Percentiles rank a stretch among this genome's conserved stretches.
These are phyloP conservation scores for Rauvolfia tetraphylla DNA, from an alignment of 257 asterid genomes.

Conservation along the genomic window DNA sequence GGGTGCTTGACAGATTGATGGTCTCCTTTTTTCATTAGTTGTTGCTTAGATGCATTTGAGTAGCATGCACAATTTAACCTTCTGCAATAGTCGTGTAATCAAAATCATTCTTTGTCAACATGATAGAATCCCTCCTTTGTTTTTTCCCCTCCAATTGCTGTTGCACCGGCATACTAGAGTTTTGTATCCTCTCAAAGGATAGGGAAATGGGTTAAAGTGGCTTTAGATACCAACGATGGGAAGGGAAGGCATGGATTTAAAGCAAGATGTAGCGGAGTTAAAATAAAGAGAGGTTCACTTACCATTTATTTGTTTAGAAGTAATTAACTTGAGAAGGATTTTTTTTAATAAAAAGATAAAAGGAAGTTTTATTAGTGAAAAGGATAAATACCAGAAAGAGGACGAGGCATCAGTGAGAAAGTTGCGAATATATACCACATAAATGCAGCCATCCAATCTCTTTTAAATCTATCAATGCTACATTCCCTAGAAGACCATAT, in stretches of 20 bases:
- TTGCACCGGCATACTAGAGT: too few species aligned
- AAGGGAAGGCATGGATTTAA: background rate
- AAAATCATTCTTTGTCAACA: background rate
- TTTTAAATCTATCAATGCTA: too few species aligned
- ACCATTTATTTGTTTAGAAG: background rate
- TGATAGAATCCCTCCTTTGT: background rate
- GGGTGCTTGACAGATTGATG: background rate
- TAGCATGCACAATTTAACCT: background rate
- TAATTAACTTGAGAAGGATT: background rate
- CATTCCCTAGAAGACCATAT: too few species aligned
- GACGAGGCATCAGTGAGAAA: background rate
- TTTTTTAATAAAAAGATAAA: too few species aligned
- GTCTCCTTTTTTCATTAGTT: background rate
- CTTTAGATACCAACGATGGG: background rate
- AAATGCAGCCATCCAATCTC: too few species aligned
- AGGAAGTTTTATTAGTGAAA: background rate
- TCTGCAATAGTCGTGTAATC: background rate
- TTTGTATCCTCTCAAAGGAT: background rate
- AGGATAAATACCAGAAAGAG: background rate
- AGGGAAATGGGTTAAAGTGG: background rate
- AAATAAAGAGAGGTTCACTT: background rate
- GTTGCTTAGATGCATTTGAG: background rate
- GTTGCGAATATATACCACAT: too few species aligned
- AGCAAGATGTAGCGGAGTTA: background rate
- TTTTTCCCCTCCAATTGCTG: background rate